Percentiles rank a stretch among this genome's conserved stretches.
Evolutionary conservation across 768 basidiomycete species (phyloP).

Genomic region (Serpula lacrymans): DNA sequence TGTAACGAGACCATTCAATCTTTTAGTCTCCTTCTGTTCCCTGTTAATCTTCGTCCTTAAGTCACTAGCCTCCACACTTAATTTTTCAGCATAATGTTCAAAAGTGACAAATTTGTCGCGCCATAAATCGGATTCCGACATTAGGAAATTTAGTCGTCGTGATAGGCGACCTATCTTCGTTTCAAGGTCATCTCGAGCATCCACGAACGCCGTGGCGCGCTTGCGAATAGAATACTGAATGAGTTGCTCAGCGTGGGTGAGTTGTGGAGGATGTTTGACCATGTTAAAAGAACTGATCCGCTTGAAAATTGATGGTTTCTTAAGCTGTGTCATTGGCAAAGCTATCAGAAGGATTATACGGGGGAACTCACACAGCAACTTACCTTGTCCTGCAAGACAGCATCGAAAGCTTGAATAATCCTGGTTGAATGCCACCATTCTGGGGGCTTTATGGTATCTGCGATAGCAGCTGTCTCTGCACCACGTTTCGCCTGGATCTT

Average conservation of each 20-base stretch:
- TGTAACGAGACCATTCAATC: slow-evolving; percentile 75
- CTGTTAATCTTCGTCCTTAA: slow-evolving; percentile 85
- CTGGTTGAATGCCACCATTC: slow-evolving; percentile 94
- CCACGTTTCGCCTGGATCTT: slow-evolving; percentile 86
- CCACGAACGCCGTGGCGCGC: slow-evolving; percentile 92
- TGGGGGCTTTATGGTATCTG: slow-evolving; percentile 86
- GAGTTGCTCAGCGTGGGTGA: slow-evolving; percentile 78
- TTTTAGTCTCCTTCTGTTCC: slow-evolving; percentile 85
- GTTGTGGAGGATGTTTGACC: slow-evolving; percentile 64
- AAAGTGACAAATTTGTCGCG: slow-evolving; percentile 92
- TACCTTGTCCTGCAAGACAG: slow-evolving; percentile 82
- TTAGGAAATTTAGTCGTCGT: slow-evolving; percentile 83
- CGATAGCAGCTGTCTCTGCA: slow-evolving; percentile 74
- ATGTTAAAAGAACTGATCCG: slow-evolving; percentile 76
- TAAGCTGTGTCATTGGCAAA: slow-evolving; percentile 49
- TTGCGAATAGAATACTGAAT: slow-evolving; percentile 88
- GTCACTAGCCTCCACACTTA: slow-evolving; percentile 83
- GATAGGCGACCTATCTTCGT: slow-evolving; percentile 88
- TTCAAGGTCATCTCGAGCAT: slow-evolving; percentile 90
- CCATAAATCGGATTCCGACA: slow-evolving; percentile 90
- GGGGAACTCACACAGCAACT: slow-evolving; percentile 10
- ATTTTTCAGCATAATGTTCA: slow-evolving; percentile 89
- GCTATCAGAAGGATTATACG: neutral
- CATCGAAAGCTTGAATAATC: slow-evolving; percentile 88
- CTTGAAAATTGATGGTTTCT: slow-evolving; percentile 85